These are phyloP conservation scores for Syzygium oleosum DNA, from an alignment of 345 rosid species.

Conservation along the genomic window DNA sequence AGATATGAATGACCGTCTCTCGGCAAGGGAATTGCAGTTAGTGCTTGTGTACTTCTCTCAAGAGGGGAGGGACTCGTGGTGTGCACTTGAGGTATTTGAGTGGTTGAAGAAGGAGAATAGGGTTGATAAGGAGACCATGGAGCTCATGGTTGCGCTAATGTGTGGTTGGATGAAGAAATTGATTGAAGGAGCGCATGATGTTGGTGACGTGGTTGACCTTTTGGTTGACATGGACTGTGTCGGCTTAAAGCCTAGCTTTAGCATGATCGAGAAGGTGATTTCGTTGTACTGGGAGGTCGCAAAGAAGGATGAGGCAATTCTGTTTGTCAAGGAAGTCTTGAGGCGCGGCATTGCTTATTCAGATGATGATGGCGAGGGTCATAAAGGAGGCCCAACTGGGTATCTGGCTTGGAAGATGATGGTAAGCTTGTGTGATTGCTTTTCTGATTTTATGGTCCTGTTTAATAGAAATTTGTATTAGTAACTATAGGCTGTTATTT, in stretches of 20 bases:
- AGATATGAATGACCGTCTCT: conserved; percentile 80
- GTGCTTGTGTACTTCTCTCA: conserved; percentile 89
- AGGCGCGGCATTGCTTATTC: conserved; percentile 39
- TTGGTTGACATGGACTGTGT: conserved; percentile 91
- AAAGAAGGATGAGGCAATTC: conserved; percentile 50
- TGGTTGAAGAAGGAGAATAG: conserved; percentile 76
- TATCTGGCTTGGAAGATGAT: conserved; percentile 95
- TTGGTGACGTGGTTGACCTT: conserved; percentile 57
- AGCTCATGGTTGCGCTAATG: conserved; percentile 91
- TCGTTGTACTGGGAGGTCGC: conserved; percentile 77
- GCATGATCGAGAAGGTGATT: conserved; percentile 93
- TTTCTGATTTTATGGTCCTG: neutral
- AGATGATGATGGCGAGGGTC: conserved; percentile 35
- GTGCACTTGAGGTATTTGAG: conserved; percentile 91
- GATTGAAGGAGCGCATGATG: conserved; percentile 53
- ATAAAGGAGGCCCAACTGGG: conserved; percentile 82
- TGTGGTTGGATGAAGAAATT: conserved; percentile 80
- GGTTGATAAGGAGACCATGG: conserved; percentile 87
- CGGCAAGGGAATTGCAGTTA: conserved; percentile 65
- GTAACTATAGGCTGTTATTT: neutral
- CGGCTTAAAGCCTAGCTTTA: conserved; percentile 77
- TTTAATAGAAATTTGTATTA: neutral
- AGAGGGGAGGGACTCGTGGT: conserved; percentile 96
- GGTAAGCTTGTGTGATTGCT: conserved; percentile 29
- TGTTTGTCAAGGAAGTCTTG: conserved; percentile 66